Evolutionary conservation across 2,329 filamentous ascomycete genomes (phyloP), one percentile per base, ranked within the genome.

Genomic region (Sclerotinia borealis): DNA sequence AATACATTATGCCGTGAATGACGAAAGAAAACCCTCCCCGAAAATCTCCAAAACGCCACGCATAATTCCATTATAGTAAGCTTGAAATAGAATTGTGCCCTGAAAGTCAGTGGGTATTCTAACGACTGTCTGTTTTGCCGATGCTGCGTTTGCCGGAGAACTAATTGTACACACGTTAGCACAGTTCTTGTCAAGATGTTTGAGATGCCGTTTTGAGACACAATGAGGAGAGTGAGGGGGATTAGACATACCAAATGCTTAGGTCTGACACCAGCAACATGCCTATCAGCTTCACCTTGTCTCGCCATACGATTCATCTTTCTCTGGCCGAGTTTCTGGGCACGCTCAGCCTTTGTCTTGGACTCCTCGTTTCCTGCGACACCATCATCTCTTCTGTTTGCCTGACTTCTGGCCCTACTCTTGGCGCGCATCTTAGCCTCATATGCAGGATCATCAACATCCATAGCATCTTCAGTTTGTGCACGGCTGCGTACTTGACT

Each of bases 271-370:
- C 90, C 90, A 63, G 88, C 88, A 66, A 87, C 86, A 79, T 98
- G 93, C 75, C 96, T 87, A 83, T 99, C 95, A 66, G 89, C 93
- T 81, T 99, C 95, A 82, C 95, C 95, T 83, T 96, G 91, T 77
- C 93, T 88, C 50, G 95, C 95, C 89, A 96, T 95, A 69, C 93
- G 86, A 82, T 99, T 99, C 92, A 96, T 97, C 85, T 92, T 93
- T 84, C 93, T 92, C 87, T 99, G 96, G 72, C 88, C 84, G 75
- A 99, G 79, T 84, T 96, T 98, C 75, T 87, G 84, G 75, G 96
- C 81, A 73, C 89, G 87, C 77, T 96, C 93, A 43, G 91, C 92
- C 84, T 93, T 96, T 65, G 81, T 83, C 69, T 90, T 85, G 56
- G 84, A 80, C 61, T 75, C 77, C 68, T 86, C 84, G 74, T 90